A percentile compares a stretch with the other conserved stretches of the same genome.
Evolutionary conservation across 805 yeast genomes (phyloP).

Genomic region (Candida alai): DNA sequence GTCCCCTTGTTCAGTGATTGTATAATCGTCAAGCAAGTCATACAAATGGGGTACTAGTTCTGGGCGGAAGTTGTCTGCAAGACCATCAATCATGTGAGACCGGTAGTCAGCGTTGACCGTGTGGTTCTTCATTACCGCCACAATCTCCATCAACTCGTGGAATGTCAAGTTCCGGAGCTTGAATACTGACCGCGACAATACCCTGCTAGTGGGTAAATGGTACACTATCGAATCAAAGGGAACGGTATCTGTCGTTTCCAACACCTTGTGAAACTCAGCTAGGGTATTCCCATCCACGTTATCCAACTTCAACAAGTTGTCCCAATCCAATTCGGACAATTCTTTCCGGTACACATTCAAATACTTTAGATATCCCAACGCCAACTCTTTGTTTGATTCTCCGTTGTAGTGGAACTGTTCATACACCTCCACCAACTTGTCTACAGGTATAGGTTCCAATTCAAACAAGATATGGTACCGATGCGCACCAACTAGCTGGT

Average conservation of each 20-base stretch:
- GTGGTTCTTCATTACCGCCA: constrained; percentile 21
- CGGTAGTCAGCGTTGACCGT: constrained; percentile 29
- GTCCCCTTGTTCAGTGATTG: constrained; percentile 80
- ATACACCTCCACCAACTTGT: neutral
- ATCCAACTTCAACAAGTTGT: constrained; percentile 14
- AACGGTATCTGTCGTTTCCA: constrained; percentile 11
- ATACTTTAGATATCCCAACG: constrained; percentile 32
- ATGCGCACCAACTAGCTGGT: constrained; percentile 2
- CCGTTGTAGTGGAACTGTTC: constrained; percentile 29
- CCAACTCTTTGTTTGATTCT: constrained; percentile 28
- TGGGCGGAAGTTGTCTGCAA: constrained; percentile 11
- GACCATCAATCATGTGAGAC: constrained; percentile 21
- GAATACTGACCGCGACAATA: constrained; percentile 21
- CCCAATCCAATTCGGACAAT: constrained; percentile 13
- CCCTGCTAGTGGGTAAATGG: constrained; percentile 34
- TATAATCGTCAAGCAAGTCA: constrained; percentile 65
- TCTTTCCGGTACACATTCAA: constrained; percentile 8
- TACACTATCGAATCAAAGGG: constrained; percentile 25
- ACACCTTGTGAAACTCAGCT: constrained; percentile 13
- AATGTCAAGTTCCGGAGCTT: constrained; percentile 12
- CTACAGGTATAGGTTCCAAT: constrained; percentile 1
- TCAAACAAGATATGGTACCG: constrained; percentile 6
- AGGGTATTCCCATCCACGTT: constrained; percentile 7
- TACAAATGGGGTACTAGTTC: constrained; percentile 14
- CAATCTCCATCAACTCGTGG: constrained; percentile 16